phyloP scores from a whole-genome alignment of 306 rosid genomes.

The Cicer bijugum region DNA sequence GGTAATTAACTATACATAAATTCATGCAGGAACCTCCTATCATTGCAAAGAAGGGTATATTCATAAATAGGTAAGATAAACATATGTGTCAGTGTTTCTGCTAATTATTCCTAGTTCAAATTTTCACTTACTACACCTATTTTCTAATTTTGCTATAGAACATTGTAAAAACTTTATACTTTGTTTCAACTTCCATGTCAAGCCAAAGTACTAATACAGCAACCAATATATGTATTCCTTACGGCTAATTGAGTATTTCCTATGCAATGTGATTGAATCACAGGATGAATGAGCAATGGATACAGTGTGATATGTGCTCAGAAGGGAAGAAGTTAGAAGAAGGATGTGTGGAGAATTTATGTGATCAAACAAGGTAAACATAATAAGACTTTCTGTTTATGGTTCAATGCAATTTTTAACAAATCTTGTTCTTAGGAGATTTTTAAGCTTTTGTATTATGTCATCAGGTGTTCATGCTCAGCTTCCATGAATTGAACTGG shows the following conservation, averaged over 20 bases:
- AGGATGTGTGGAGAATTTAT: neutral
- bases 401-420: conserved; percentile 1
- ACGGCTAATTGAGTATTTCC: conserved; percentile 10
- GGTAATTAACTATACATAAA: conserved; percentile 24
- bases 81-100: conserved; percentile 5
- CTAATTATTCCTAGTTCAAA: neutral
- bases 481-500: conserved; percentile 67
- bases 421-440: conserved; percentile 28
- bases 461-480: conserved; percentile 72
- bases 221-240: neutral
- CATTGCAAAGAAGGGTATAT: conserved; percentile 78
- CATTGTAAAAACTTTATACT: neutral
- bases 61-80: conserved; percentile 63
- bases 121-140: neutral
- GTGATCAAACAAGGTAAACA: neutral
- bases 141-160: neutral
- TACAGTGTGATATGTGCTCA: conserved; percentile 76
- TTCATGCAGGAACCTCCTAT: conserved; percentile 83
- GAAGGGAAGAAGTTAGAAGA: conserved; percentile 58
- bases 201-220: neutral
- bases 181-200: neutral
- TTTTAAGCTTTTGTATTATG: conserved; percentile 35
- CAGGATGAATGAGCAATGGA: conserved; percentile 81
- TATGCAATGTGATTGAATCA: conserved; percentile 43
- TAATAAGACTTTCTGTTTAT: conserved; percentile 7